Conservation (phyloP, 306 rosid genomes). For the Casuarina equisetifolia region DNA sequence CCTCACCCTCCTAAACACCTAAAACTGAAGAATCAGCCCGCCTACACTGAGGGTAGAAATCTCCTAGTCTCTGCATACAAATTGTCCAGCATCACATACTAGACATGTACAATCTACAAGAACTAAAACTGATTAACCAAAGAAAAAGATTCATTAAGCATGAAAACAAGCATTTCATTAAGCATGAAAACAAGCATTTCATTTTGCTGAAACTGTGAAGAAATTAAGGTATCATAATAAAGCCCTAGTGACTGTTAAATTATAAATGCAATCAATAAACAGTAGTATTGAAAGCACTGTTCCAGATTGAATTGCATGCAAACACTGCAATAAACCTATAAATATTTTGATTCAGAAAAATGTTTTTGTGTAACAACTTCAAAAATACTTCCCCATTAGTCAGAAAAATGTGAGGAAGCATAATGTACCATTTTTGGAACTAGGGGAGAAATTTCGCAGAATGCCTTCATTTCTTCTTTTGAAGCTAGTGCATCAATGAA, state of each 20-base stretch:
- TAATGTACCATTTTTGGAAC: slow-evolving; percentile 73
- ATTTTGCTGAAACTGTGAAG: not conserved
- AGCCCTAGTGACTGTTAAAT: not conserved
- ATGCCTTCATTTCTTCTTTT: slow-evolving; percentile 76
- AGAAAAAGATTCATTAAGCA: not conserved
- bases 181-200: not conserved
- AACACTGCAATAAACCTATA: not conserved
- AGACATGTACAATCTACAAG: not conserved
- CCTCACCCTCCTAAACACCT: not conserved
- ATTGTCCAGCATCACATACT: not conserved
- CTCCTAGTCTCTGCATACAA: not conserved
- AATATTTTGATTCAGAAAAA: not conserved
- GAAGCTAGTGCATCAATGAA: slow-evolving; percentile 82
- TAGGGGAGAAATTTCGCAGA: slow-evolving; percentile 70
- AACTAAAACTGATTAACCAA: not conserved
- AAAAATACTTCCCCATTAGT: no score
- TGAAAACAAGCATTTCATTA: not conserved
- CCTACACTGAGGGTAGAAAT: not conserved
- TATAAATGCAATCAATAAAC: not conserved
- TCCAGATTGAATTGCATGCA: not conserved
- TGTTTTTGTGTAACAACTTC: not conserved
- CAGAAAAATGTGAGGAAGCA: not conserved
- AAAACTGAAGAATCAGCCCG: not conserved
- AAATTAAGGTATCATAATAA: not conserved
- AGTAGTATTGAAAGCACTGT: not conserved